Percentiles rank a stretch among this genome's conserved stretches.
Conservation (phyloP, 768 basidiomycete genomes). For the Amanita subjunquillea region DNA sequence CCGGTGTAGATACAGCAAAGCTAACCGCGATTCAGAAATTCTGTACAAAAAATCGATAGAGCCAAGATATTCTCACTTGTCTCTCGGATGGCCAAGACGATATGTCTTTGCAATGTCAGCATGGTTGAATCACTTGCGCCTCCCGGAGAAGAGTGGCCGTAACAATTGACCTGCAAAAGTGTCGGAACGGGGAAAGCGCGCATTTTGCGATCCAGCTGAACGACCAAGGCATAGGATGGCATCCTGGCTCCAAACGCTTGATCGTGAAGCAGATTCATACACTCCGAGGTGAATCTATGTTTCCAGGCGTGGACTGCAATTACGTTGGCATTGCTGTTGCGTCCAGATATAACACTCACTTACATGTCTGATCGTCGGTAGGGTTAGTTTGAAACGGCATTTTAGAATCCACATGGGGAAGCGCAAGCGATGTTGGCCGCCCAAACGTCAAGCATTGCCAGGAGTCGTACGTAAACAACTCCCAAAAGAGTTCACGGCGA, state of each 20-base stretch:
- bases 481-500: conserved; percentile 64
- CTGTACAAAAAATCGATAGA: neutral
- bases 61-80: conserved; percentile 36
- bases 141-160: conserved; percentile 42
- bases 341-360: conserved; percentile 13
- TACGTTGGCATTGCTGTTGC: conserved; percentile 1
- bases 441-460: conserved; percentile 62
- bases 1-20: conserved; percentile 60
- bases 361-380: conserved; percentile 51
- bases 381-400: conserved; percentile 41
- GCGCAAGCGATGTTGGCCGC: conserved; percentile 58
- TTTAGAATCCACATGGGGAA: conserved; percentile 58
- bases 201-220: conserved; percentile 59
- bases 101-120: conserved; percentile 55
- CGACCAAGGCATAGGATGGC: conserved; percentile 55
- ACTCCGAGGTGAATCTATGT: conserved; percentile 57
- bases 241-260: conserved; percentile 65
- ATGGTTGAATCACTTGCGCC: conserved; percentile 38
- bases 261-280: conserved; percentile 60
- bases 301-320: conserved; percentile 55
- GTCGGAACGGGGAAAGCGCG: conserved; percentile 60
- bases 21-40: conserved; percentile 13
- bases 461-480: conserved; percentile 43
- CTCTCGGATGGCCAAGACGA: conserved; percentile 59
- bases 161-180: conserved; percentile 57